These are phyloP conservation scores for Cyberlindnera japonica DNA, from an alignment of 805 yeast species.

Conservation along the genomic window DNA sequence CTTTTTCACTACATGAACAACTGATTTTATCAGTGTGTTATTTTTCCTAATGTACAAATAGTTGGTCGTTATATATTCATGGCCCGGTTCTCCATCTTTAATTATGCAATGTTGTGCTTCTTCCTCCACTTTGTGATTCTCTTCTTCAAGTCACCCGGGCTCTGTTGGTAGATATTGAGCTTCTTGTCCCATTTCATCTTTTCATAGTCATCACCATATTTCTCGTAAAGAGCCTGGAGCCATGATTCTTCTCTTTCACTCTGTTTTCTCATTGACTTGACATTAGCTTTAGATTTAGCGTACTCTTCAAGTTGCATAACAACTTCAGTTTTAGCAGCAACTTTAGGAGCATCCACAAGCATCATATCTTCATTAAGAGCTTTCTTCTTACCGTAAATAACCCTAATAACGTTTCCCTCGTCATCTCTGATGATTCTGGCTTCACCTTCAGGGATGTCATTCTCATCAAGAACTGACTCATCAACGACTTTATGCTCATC, in stretches of 20 bases:
- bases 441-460: conserved; percentile 69
- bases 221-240: conserved; percentile 58
- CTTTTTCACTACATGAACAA: not conserved
- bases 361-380: conserved; percentile 31
- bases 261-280: conserved; percentile 49
- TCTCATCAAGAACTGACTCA: conserved; percentile 35
- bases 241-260: conserved; percentile 75
- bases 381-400: conserved; percentile 68
- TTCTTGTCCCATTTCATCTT: conserved; percentile 92
- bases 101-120: conserved; percentile 32
- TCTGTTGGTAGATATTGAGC: conserved; percentile 76
- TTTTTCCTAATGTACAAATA: not conserved
- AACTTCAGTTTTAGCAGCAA: conserved; percentile 46
- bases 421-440: conserved; percentile 73
- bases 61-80: not conserved
- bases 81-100: not conserved
- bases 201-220: conserved; percentile 83
- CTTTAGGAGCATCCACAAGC: conserved; percentile 30
- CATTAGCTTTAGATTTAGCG: conserved; percentile 38
- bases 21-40: not conserved
- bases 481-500: conserved; percentile 17
- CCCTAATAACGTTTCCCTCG: conserved; percentile 59
- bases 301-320: conserved; percentile 65
- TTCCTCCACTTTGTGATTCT: conserved; percentile 71
- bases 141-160: conserved; percentile 77